phyloP scores from a whole-genome alignment of 2,329 filamentous ascomycete genomes.

The Colletotrichum destructivum region DNA sequence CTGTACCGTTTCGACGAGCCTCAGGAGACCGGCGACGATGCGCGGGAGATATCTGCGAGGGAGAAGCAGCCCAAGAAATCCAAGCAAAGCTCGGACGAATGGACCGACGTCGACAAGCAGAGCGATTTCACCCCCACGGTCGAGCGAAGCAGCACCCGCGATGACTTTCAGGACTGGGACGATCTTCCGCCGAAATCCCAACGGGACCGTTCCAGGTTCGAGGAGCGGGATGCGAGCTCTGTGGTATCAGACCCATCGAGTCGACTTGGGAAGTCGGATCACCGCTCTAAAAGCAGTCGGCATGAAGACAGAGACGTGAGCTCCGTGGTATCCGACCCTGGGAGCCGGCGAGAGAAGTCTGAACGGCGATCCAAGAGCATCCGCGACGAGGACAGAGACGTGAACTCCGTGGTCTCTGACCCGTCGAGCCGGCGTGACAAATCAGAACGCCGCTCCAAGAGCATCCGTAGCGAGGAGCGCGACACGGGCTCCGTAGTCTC shows the following conservation, averaged over 20 bases:
- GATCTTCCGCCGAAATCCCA: conserved; percentile 35
- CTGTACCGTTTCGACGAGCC: conserved; percentile 41
- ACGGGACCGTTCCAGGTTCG: conserved; percentile 48
- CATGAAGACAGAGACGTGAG: conserved; percentile 63
- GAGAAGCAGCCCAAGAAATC: conserved; percentile 52
- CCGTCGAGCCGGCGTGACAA: conserved; percentile 35
- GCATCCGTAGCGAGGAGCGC: conserved; percentile 53
- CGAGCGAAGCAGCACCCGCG: conserved; percentile 21
- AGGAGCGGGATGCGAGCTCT: conserved; percentile 64
- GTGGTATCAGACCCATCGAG: conserved; percentile 62
- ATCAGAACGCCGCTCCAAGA: conserved; percentile 4
- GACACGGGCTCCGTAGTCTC: conserved; percentile 67
- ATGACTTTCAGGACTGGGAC: conserved; percentile 24
- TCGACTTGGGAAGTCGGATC: conserved; percentile 52
- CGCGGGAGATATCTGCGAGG: conserved; percentile 48
- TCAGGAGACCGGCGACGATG: conserved; percentile 43
- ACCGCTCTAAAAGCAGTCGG: conserved; percentile 54
- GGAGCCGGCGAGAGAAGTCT: conserved; percentile 49
- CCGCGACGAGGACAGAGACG: conserved; percentile 61
- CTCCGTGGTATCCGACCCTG: conserved; percentile 65
- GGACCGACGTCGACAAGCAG: conserved; percentile 42
- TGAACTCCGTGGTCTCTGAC: conserved; percentile 58
- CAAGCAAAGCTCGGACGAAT: conserved; percentile 41
- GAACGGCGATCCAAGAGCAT: conserved; percentile 56
- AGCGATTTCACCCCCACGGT: conserved; percentile 15